These are phyloP conservation scores for Ustilago hordei DNA, from an alignment of 1,284 basidiomycete species.

Conservation along the genomic window DNA sequence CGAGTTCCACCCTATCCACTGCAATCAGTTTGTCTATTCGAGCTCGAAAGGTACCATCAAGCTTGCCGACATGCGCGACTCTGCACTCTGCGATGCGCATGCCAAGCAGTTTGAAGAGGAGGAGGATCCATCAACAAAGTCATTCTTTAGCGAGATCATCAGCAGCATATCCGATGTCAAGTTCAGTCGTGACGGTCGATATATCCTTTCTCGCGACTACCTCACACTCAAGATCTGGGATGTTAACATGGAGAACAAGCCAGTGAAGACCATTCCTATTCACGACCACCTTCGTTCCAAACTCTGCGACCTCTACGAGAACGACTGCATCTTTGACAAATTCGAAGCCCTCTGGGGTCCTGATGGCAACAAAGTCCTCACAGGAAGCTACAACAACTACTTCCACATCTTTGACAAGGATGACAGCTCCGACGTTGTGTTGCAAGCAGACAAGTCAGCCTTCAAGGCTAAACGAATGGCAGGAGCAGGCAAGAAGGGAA, in stretches of 20 bases:
- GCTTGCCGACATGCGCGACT: constrained; percentile 99
- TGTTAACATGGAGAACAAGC: constrained; percentile 97
- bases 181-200: constrained; percentile 96
- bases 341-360: constrained; percentile 75
- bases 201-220: constrained; percentile 97
- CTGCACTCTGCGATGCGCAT: constrained; percentile 94
- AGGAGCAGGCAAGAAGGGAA: constrained; percentile 79
- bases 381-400: constrained; percentile 99
- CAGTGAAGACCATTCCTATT: constrained; percentile 97
- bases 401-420: constrained; percentile 99
- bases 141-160: constrained; percentile 99
- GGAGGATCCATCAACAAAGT: constrained; percentile 95
- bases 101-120: constrained; percentile 87
- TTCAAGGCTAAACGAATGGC: constrained; percentile 95
- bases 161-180: constrained; percentile 99
- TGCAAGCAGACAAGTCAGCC: constrained; percentile 99
- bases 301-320: constrained; percentile 98
- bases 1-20: constrained; percentile 97
- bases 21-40: constrained; percentile 99
- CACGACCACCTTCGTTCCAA: constrained; percentile 98
- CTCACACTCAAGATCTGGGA: constrained; percentile 99
- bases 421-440: constrained; percentile 86
- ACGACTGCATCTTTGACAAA: constrained; percentile 99
- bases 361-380: constrained; percentile 71
- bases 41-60: constrained; percentile 99